These are phyloP conservation scores for Fraxinus dipetala DNA, from an alignment of 305 asterid species.

Conservation along the genomic window DNA sequence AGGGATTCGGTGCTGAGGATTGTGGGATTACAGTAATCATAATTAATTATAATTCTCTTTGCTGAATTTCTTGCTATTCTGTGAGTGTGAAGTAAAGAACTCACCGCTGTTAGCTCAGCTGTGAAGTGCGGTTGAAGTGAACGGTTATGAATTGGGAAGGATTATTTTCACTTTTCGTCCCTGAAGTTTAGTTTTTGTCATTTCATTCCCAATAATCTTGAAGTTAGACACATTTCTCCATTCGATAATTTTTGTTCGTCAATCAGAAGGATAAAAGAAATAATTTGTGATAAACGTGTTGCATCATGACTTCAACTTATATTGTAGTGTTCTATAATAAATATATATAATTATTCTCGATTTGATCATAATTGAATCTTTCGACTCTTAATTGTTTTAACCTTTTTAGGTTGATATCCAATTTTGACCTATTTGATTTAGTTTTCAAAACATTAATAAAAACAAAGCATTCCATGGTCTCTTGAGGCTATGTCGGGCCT, in stretches of 20 bases:
- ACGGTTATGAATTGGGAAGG: not conserved
- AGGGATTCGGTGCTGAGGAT: constrained; percentile 24
- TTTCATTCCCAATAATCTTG: not conserved
- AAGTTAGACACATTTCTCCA: not conserved
- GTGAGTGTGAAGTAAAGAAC: not conserved
- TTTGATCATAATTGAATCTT: too few species aligned
- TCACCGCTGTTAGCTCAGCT: not conserved
- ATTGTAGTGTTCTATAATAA: not conserved
- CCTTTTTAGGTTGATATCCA: too few species aligned
- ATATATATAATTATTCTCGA: too few species aligned
- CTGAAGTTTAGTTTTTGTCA: not conserved
- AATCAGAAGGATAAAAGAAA: not conserved
- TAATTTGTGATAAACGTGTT: not conserved
- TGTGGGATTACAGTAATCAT: constrained; percentile 35
- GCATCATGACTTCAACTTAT: not conserved
- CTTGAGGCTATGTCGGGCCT: too few species aligned
- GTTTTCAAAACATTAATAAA: too few species aligned
- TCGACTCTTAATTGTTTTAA: too few species aligned
- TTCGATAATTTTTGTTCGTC: not conserved
- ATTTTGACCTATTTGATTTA: too few species aligned
- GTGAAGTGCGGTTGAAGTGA: not conserved
- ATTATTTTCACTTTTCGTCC: not conserved
- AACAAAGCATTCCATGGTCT: too few species aligned
- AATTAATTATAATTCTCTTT: constrained; percentile 22
- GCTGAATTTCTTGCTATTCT: constrained; percentile 18